Evolutionary conservation across 2,329 filamentous ascomycete species (phyloP), one percentile per base, ranked within the genome.

Genomic region (Bipolaris bicolor): DNA sequence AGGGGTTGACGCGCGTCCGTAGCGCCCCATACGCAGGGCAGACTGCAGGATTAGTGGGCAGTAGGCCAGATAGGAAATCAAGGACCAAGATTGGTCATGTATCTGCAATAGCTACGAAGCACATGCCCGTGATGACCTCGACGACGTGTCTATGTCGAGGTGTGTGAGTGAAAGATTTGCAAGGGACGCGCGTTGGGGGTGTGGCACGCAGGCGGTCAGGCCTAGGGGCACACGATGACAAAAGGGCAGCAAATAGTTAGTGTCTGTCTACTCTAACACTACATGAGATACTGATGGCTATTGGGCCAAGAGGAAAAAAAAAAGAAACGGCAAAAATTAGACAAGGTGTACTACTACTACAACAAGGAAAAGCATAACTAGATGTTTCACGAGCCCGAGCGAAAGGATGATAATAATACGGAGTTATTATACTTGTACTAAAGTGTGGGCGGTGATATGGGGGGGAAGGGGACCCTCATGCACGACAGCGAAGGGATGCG

Each of bases 1-100:
- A 65, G 61, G 54, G 60, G 60, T 60, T 49, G 63, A 65, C 66
- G 65, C 66, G 66, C 63, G 66, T 63, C 63, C 49, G 57, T 48
- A 61, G 57, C 43, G 53, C 52, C 39, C 36, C 49, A 46, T 47
- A 44, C 26, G 49, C 56, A 57, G 52, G 53, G 41, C 31, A 58
- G 24, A 47, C 51, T 52, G 46, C 44, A 54, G 24, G 24, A 39
- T 45, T 55, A 34, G 55, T 41, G 29, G n/a, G 34, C 29, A 18
- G 60, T 52, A 64, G 46, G 57, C 43, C 46, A 58, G 47, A 61
- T 56, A 61, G 60, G 60, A 61, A 61, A 61, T 48, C 57, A 46
- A 45, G 60, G 26, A 55, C 62, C 61, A 55, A 61, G 52, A 55
- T 52, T 55, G 61, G 62, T 60, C 39, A 57, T 48, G 51, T 58